Base-by-base conservation (phyloP, 768 basidiomycete genomes). In the Hericium alpestre region DNA sequence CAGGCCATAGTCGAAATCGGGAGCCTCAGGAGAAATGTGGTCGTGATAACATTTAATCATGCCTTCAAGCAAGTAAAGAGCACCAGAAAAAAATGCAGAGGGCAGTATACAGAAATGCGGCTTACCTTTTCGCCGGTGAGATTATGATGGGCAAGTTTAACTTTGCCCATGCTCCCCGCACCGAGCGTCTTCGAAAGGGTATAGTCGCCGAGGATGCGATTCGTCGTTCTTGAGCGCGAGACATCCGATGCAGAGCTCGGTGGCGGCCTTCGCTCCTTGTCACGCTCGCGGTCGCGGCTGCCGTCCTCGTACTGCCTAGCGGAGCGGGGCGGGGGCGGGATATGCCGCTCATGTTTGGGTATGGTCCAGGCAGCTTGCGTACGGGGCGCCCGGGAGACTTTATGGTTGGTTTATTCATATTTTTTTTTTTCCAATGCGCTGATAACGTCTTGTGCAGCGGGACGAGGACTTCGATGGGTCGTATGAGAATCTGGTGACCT, bases 101-200 rank as follows among this genome's bases (percentile, higher is more conserved):
- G n/a, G n/a, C 40, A 41, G 13, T 2, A 41, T 12, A 15, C 41
- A 43, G 7, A 6, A 13, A 18, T 18, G 41, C 7, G 41, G 41
- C 41, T 15, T 43, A 94, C 95, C 84, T 94, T 95, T 72, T 97
- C 94, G 25, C 88, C 90, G 1, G 91, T 89, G 61, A 84, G 66
- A 59, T 87, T 88, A 70, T 94, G 91, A 18, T 86, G 86, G 2
- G 92, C 95, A 11, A 98, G 81, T 76, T 97, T 99, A 66, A 99
- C 95, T 71, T 97, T 97, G 62, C 95, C 95, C 95, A 99, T 99
- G 69, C 90, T 93, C 39, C 95, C 95, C 20, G 94, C 95, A 23
- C 95, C 95, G 43, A 99, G 79, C 4, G 95, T 96, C 79, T 97
- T 98, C 66, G 89, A 89, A 63, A 99, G 81, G 59, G 90, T 90